Base-by-base conservation (phyloP, 176 grass and related monocot genomes). In the Saccharum spontaneum region DNA sequence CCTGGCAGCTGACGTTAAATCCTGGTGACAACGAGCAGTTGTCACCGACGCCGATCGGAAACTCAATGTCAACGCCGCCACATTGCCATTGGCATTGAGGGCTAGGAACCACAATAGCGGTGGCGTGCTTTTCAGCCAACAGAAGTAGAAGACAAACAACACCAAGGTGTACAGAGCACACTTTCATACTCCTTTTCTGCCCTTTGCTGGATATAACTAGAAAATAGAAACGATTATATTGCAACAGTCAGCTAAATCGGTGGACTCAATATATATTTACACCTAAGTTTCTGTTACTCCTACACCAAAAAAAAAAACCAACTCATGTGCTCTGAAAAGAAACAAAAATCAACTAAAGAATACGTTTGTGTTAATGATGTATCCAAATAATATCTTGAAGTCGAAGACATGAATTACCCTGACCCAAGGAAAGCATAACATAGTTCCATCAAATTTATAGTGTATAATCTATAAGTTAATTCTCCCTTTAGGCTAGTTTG, bases 1-100 rank as follows among this genome's bases (percentile, higher is more conserved):
- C 10, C 28, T 28, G 28, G 67, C 92, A 94, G 17, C 0, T 55
- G 2, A 90, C 1, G 0, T 13, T 3, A 23, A 94, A 94, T 0
- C 18, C 24, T 17, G 11, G 0, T 17, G 28, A 28, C 28, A 30
- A 0, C 4, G 52, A 89, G 26, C 92, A 94, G 22, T 62, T 38
- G 1, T 28, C 1, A 2, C 82, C 84, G 8, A 92, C 50, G 24
- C 90, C 92, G 22, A 94, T 92, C 0, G 90, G 90, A 28, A 83
- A 90, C 0, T 26, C 77, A 7, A 94, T 91, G 1, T 73, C 55
- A 8, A 94, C 59, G 0, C 9, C 1, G 11, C 92, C 87, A 36
- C 92, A 94, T 13, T 59, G 59, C 0, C 1, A 37, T 37, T 7
- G 66, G 57, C 92, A 94, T 10, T 75, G 1, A 17, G 85, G 4